Evolutionary conservation across 306 rosid species (phyloP), one percentile per base, ranked within the genome.

Genomic region (Ormosia semicastrata): DNA sequence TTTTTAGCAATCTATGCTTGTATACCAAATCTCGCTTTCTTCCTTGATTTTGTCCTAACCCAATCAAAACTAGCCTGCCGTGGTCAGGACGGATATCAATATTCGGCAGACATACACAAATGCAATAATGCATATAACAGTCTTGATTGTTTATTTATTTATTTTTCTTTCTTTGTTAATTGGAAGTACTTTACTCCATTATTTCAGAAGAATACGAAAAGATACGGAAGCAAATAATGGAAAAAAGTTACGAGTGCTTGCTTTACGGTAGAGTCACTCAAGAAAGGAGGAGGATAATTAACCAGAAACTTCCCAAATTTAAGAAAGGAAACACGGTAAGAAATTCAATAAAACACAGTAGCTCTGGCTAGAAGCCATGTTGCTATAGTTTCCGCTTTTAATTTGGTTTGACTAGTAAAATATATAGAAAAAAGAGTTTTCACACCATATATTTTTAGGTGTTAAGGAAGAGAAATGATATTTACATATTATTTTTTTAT

Each of bases 31-130:
- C 30, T 72, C 15, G 10, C 49, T 9, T 43, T 36, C 17, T 75
- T 58, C 79, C 33, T 74, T 74, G 2, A 7, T 75, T 62, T 43
- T 41, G 70, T 59, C 37, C 17, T 65, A 53, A 66, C 63, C 64
- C 43, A 29, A 32, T 40, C 24, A 24, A 40, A 57, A 41, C 14
- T 70, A 39, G 65, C 59, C 71, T 71, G 74, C 63, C 63, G 81
- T 18, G 57, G 37, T 41, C 29, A 1, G 46, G 46, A 15, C 60
- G 30, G 36, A 34, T 8, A 65, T 72, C 64, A 24, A 39, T 24
- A 58, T 71, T 80, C 2, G 83, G 78, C 66, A 13, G 33, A 47
- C 11, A 41, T 39, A 57, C 69, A 58, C 12, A 78, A 32, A 37
- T 24, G 24, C 24, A 24, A 24, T 1, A 24, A 24, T 24, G 24